Evolutionary conservation across 495 filamentous ascomycete genomes (phyloP).

Genomic region (Pseudomonodictys pantanalensis): DNA sequence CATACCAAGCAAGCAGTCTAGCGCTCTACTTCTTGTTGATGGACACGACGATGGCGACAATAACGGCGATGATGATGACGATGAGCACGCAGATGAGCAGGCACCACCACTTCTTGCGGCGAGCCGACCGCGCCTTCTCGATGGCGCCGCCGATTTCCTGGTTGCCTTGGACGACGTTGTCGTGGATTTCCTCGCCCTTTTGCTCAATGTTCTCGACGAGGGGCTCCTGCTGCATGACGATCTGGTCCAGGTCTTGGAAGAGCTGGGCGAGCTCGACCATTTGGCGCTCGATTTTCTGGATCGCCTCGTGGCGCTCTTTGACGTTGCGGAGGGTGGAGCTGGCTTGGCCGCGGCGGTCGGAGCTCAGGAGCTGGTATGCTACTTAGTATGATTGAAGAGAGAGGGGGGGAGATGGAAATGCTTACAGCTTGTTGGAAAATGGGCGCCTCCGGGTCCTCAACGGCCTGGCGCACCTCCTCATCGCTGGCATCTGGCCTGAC

Average conservation of each 20-base stretch:
- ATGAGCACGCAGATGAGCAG: conserved; percentile 61
- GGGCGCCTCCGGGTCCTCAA: conserved; percentile 64
- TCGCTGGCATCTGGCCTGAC: conserved; percentile 81
- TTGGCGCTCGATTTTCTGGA: conserved; percentile 85
- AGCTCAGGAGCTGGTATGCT: conserved; percentile 49
- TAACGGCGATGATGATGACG: conserved; percentile 49
- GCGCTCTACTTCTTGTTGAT: conserved; percentile 19
- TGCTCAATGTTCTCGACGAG: conserved; percentile 73
- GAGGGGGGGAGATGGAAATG: conserved; percentile 24
- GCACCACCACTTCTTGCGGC: conserved; percentile 98
- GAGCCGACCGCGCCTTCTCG: conserved; percentile 69
- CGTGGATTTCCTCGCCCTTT: conserved; percentile 72
- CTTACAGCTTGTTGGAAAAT: conserved; percentile 80
- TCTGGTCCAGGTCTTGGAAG: conserved; percentile 78
- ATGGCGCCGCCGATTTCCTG: conserved; percentile 74
- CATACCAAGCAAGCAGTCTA: too few relatives aligned
- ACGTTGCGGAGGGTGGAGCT: conserved; percentile 73
- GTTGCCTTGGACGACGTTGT: conserved; percentile 77
- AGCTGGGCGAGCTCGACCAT: conserved; percentile 81
- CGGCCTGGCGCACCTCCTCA: conserved; percentile 71
- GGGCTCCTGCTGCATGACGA: conserved; percentile 79
- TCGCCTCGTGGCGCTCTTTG: conserved; percentile 77
- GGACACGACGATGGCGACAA: conserved; percentile 36
- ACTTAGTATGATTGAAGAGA: conserved; percentile 8
- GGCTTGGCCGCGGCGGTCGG: conserved; percentile 76